Evolutionary conservation across 2,329 filamentous ascomycete genomes (phyloP).

Genomic region (Botryotinia convoluta): DNA sequence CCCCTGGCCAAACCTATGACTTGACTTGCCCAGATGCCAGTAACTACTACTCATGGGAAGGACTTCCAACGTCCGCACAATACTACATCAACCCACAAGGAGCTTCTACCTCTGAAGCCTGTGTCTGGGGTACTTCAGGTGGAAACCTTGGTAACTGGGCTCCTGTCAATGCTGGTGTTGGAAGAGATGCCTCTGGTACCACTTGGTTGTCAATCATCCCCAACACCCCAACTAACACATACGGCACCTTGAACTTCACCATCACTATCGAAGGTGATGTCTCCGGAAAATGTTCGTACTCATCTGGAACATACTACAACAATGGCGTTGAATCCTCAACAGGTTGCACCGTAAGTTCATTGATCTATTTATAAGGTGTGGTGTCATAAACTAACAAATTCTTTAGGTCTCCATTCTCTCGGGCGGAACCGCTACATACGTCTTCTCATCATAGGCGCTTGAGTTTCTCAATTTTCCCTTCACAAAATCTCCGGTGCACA

Average conservation of each 20-base stretch:
- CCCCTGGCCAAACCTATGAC: constrained; percentile 55
- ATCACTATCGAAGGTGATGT: constrained; percentile 67
- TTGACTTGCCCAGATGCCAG: constrained; percentile 73
- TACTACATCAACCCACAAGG: constrained; percentile 94
- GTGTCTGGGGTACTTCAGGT: constrained; percentile 68
- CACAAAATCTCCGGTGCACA: constrained; percentile 27
- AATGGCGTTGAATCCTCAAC: constrained; percentile 33
- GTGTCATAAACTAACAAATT: constrained; percentile 23
- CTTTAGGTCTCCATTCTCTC: constrained; percentile 29
- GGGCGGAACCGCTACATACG: constrained; percentile 28
- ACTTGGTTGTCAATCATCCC: constrained; percentile 84
- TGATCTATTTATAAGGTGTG: background rate
- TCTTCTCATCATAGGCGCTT: constrained; percentile 31
- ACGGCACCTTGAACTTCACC: constrained; percentile 68
- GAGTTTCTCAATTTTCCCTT: constrained; percentile 22
- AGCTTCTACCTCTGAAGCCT: constrained; percentile 62
- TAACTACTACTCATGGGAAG: constrained; percentile 75
- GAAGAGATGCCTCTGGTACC: constrained; percentile 58
- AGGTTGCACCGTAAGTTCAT: constrained; percentile 39
- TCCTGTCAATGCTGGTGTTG: constrained; percentile 81
- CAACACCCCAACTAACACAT: constrained; percentile 72
- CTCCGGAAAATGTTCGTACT: constrained; percentile 35
- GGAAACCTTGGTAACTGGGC: constrained; percentile 74
- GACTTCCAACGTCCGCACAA: constrained; percentile 77
- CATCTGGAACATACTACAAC: constrained; percentile 33